Base-by-base conservation (phyloP, 768 basidiomycete genomes). In the Naganishia antarctica region DNA sequence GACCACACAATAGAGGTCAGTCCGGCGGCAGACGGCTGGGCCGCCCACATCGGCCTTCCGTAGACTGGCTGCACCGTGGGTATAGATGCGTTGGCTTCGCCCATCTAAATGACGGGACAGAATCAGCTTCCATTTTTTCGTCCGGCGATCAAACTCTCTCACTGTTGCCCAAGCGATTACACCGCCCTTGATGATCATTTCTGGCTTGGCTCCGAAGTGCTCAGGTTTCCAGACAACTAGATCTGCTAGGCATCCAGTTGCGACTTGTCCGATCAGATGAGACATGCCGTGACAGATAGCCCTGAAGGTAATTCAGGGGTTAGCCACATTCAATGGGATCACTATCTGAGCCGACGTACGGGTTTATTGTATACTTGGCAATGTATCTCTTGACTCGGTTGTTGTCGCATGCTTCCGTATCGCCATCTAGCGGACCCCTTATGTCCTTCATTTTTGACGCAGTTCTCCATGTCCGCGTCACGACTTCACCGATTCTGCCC, bases 331-430 rank as follows among this genome's bases (percentile, higher is more conserved):
- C 8, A 25, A 12, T 23, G 12, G 1, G 2, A 23, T 23, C 13
- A 25, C 31, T 7, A n/a, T 21, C 21, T 18, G 15, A 4, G 16
- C 6, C 45, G 7, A 82, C 91, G 70, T 69, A 94, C 91, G 94
- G 92, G 74, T 99, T 98, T 75, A 98, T 85, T 15, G 96, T 98
- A 78, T 97, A 98, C 76, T 98, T 99, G 16, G 93, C 84, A 26
- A 97, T 82, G 77, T 97, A 98, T 66, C 93, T 82, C 81, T 96
- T 98, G 59, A 98, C 94, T 16, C 96, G 82, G 9, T 81, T 85
- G 74, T 98, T 99, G 77, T 96, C 91, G 61, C 78, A 83, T 3
- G 83, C 84, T 9, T 83, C 83, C 12, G 66, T 70, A 75, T 97
- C 92, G 6, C 89, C 89, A 31, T 91, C 80, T 48, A 97, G 80